Evolutionary conservation across 441 rosid genomes (phyloP).

Genomic region (Pelargonium citronellum): DNA sequence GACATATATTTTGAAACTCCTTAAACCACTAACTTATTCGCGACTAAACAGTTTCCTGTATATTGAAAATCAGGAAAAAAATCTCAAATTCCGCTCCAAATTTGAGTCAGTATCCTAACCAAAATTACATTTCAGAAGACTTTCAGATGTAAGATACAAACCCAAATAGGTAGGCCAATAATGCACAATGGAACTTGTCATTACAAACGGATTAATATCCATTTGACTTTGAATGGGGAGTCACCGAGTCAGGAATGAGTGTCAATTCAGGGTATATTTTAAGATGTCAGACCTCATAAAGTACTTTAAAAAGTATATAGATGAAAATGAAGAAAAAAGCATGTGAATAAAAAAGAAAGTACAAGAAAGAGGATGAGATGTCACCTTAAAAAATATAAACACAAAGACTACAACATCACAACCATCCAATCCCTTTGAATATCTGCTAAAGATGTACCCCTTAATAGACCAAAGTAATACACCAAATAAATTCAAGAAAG

Average conservation of each 20-base stretch:
- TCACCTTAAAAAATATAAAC: not conserved
- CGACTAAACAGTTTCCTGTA: not conserved
- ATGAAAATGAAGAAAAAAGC: not conserved
- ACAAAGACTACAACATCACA: not conserved
- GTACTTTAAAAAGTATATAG: too few relatives aligned
- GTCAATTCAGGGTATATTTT: too few relatives aligned
- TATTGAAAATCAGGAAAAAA: not conserved
- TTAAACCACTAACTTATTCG: constrained; percentile 2
- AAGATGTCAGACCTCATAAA: too few relatives aligned
- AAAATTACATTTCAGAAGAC: not conserved
- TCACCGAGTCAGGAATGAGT: too few relatives aligned
- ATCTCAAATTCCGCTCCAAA: not conserved
- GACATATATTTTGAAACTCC: not conserved
- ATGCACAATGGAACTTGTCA: too few relatives aligned
- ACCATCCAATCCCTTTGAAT: not conserved
- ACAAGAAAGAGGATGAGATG: not conserved
- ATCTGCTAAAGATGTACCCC: not conserved
- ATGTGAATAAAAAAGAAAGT: not conserved
- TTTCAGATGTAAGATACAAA: too few relatives aligned
- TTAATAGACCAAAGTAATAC: not conserved
- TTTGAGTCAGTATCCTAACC: not conserved
- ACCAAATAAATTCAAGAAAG: not conserved
- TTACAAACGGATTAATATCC: too few relatives aligned
- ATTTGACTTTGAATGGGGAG: too few relatives aligned
- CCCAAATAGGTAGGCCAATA: too few relatives aligned